phyloP scores from a whole-genome alignment of 75 land plant genomes.

The Picea sitchensis region DNA sequence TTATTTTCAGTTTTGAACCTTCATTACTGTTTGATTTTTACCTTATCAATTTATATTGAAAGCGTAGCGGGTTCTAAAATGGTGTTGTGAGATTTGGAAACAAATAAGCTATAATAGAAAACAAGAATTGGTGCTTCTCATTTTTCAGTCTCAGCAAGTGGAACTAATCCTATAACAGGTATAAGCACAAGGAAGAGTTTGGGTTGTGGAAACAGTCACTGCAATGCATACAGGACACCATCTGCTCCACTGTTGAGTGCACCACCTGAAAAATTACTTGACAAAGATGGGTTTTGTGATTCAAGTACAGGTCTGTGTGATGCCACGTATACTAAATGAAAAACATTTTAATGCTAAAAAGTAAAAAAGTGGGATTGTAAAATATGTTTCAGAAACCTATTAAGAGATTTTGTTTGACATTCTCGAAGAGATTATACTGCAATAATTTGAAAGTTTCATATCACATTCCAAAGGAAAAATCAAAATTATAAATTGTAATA shows the following conservation, averaged over 20 bases:
- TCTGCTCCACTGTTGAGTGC: slow-evolving; percentile 91
- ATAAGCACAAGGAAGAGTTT: slow-evolving; percentile 88
- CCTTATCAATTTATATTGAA: too few relatives aligned
- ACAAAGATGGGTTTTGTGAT: slow-evolving; percentile 95
- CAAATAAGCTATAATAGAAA: too few relatives aligned
- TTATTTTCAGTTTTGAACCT: too few relatives aligned
- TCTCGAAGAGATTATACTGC: too few relatives aligned
- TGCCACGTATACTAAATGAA: slow-evolving; percentile 26
- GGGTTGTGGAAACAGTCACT: slow-evolving; percentile 84
- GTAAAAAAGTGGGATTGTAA: neutral
- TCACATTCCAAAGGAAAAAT: neutral
- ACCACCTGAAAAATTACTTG: slow-evolving; percentile 83
- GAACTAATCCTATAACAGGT: slow-evolving; percentile 87
- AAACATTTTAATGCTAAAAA: neutral
- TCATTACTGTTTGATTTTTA: too few relatives aligned
- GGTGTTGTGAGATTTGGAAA: too few relatives aligned
- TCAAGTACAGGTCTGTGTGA: slow-evolving; percentile 79
- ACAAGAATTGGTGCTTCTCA: too few relatives aligned
- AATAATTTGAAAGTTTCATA: neutral
- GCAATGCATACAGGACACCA: slow-evolving; percentile 92
- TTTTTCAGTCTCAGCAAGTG: slow-evolving; percentile 42
- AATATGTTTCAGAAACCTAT: neutral
- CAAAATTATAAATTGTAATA: neutral
- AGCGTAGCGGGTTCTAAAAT: too few relatives aligned
- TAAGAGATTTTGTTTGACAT: neutral